Evolutionary conservation across 371 early-diverging fungal genomes (phyloP).

Genomic region (Batkoa obscura): DNA sequence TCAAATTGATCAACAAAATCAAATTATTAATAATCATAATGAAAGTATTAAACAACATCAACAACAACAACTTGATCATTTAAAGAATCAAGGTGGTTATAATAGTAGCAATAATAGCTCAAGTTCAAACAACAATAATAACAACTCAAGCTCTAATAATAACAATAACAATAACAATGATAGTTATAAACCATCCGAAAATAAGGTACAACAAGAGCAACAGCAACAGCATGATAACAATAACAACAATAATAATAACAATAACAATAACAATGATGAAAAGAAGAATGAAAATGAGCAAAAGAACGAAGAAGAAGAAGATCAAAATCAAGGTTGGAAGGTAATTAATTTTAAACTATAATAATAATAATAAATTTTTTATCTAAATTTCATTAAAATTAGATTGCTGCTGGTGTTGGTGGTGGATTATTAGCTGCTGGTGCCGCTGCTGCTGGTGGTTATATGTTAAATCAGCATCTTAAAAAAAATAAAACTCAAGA

Average conservation of each 20-base stretch:
- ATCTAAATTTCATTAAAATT: neutral
- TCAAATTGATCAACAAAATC: neutral
- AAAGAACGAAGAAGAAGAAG: neutral
- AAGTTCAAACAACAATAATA: neutral
- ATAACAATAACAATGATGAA: neutral
- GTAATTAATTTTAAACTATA: too few relatives aligned
- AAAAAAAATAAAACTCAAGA: neutral
- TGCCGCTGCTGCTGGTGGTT: neutral
- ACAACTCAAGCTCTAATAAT: neutral
- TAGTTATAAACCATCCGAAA: neutral
- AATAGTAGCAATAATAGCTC: neutral
- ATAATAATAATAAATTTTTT: too few relatives aligned
- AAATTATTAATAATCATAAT: neutral
- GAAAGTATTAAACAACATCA: neutral
- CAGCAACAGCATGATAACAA: neutral
- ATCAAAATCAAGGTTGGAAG: neutral
- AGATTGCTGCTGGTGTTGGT: constrained; percentile 5
- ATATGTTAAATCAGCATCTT: neutral
- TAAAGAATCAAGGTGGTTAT: neutral
- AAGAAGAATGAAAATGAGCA: neutral
- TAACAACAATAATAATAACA: too few relatives aligned
- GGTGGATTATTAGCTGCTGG: constrained; percentile 4
- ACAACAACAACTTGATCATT: neutral
- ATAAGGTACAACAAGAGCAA: neutral
- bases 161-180: neutral